Conservation (phyloP, 2,329 filamentous ascomycete genomes). For the Claviceps pazoutovae region DNA sequence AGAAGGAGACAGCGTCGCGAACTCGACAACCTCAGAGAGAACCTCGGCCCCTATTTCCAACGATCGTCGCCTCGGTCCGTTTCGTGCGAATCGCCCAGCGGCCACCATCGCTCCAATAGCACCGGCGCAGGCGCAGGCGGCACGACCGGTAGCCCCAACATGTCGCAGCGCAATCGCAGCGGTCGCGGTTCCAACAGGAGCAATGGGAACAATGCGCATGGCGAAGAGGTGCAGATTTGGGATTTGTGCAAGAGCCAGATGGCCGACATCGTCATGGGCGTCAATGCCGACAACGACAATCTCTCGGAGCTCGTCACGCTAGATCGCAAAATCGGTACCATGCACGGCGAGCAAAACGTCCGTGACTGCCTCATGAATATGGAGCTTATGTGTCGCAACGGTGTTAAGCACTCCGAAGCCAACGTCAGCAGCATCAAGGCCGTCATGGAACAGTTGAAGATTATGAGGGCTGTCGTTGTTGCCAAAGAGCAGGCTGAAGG, state of each 20-base stretch:
- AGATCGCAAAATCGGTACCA: constrained; percentile 26
- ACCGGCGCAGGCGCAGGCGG: not conserved
- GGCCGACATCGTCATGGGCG: constrained; percentile 23
- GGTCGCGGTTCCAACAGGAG: constrained; percentile 30
- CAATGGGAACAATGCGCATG: constrained; percentile 25
- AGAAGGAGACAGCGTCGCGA: constrained; percentile 18
- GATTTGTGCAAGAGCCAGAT: constrained; percentile 26
- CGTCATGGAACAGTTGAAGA: constrained; percentile 28
- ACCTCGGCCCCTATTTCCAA: constrained; percentile 21
- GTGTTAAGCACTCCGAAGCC: constrained; percentile 26
- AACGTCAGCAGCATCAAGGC: constrained; percentile 23
- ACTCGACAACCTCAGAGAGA: constrained; percentile 20
- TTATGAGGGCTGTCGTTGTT: constrained; percentile 27
- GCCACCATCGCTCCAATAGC: constrained; percentile 5
- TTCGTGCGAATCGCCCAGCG: constrained; percentile 4
- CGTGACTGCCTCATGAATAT: constrained; percentile 25
- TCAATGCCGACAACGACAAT: constrained; percentile 30
- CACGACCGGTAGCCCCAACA: constrained; percentile 10
- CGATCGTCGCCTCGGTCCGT: constrained; percentile 11
- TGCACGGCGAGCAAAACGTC: constrained; percentile 24
- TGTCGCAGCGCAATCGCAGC: constrained; percentile 32
- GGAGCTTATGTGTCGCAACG: constrained; percentile 28
- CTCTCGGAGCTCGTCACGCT: constrained; percentile 24
- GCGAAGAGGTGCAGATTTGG: constrained; percentile 31
- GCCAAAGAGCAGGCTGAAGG: constrained; percentile 28